A percentile compares a stretch with the other conserved stretches of the same genome.
These are phyloP conservation scores for Beauveria caledonica DNA, from an alignment of 2,329 filamentous ascomycete genomes.

Conservation along the genomic window DNA sequence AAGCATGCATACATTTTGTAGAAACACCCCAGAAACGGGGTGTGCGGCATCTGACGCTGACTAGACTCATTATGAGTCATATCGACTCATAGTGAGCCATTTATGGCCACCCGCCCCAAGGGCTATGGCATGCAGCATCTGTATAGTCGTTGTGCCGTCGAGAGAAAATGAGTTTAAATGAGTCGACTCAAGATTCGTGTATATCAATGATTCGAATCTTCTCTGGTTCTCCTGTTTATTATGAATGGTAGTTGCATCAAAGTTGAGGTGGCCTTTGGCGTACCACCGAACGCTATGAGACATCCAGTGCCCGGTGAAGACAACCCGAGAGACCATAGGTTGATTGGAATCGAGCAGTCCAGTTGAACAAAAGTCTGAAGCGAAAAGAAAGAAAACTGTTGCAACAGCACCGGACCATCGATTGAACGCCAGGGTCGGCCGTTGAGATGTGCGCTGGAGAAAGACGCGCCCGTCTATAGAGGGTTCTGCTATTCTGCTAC, in stretches of 20 bases:
- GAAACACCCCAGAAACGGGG: not conserved
- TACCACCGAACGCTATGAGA: not conserved
- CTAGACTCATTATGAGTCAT: conserved; percentile 9
- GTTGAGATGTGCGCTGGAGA: not conserved
- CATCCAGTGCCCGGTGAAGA: not conserved
- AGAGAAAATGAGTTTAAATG: conserved; percentile 3
- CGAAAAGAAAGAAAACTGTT: not conserved
- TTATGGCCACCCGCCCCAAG: not conserved
- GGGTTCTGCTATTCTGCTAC: not conserved
- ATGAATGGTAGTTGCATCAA: not conserved
- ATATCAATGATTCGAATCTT: not conserved
- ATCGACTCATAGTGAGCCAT: conserved; percentile 9
- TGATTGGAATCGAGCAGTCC: not conserved
- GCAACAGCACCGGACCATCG: not conserved
- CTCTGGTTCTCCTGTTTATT: not conserved
- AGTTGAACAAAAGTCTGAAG: not conserved
- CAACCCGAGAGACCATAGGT: not conserved
- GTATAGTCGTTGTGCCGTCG: not conserved
- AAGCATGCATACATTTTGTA: not conserved
- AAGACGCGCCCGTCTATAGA: not conserved
- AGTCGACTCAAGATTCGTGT: not conserved
- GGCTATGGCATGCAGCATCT: not conserved
- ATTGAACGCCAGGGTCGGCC: not conserved
- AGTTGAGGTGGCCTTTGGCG: not conserved
- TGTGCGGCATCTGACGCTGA: not conserved